A percentile compares a stretch with the other conserved stretches of the same genome.
Evolutionary conservation across 2,329 filamentous ascomycete species (phyloP).

Genomic region (Talaromyces verruculosus): DNA sequence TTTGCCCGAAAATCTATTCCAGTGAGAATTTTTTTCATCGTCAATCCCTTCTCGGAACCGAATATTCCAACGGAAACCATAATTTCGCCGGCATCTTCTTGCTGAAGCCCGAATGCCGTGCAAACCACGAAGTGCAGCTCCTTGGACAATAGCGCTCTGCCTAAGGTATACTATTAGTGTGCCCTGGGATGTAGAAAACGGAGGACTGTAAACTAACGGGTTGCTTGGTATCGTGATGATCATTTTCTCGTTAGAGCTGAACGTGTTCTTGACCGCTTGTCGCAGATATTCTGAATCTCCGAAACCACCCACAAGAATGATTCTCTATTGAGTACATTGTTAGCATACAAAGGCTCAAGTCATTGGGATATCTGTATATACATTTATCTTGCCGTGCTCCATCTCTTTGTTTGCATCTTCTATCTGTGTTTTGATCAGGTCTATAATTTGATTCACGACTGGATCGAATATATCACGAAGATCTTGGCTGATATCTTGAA

Average conservation of each 20-base stretch:
- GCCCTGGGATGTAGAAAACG: not conserved
- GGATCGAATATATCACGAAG: slow-evolving; percentile 9
- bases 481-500: not conserved
- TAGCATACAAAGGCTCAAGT: not conserved
- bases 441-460: slow-evolving; percentile 11
- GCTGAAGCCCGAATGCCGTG: not conserved
- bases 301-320: slow-evolving; percentile 9
- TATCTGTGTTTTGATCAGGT: slow-evolving; percentile 6
- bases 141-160: slow-evolving; percentile 8
- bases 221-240: slow-evolving; percentile 11
- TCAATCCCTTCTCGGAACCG: not conserved
- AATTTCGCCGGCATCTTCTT: slow-evolving; percentile 13
- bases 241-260: not conserved
- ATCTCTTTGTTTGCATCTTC: slow-evolving; percentile 7
- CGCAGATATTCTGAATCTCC: slow-evolving; percentile 13
- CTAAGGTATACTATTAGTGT: not conserved
- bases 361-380: not conserved
- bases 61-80: not conserved
- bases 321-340: not conserved
- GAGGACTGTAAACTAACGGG: not conserved
- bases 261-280: not conserved
- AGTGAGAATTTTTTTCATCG: not conserved
- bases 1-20: not conserved
- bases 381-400: not conserved
- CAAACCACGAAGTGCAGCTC: slow-evolving; percentile 15